Base-by-base conservation (phyloP, 169 alveolate genomes). In the Cryptosporidium andersoni region DNA sequence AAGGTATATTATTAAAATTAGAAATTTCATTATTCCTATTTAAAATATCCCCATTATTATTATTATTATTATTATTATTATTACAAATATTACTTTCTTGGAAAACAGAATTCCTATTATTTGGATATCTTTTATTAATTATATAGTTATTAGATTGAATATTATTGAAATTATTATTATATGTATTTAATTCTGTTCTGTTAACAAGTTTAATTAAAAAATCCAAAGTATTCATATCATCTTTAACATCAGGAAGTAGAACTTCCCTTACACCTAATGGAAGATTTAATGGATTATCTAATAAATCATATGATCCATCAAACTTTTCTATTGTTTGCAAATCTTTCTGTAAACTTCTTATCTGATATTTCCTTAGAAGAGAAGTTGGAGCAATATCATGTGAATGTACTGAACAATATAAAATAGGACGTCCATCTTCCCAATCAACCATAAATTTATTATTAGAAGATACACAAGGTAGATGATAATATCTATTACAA, bases 341-440 rank as follows among this genome's bases (percentile, higher is more conserved):
- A 66, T 68, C 55, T 12, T 36, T 74, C 42, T 74, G 55, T 58
- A 74, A 74, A 37, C 48, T 11, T 34, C 85, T 74, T 48, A 74
- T 12, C 40, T 74, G 85, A 36, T 74, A 74, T 48, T 45, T 74
- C 11, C 85, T 56, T 56, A 74, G 45, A 25, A 58, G 48, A 12
- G 60, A 37, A 16, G 85, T 74, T 47, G 85, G 85, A 74, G 85
- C 85, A 1, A 74, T 74, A 49, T 58, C 42, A 37, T 63, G 25
- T 16, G 85, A 34, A 60, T 74, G 85, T 11, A 58, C 85, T 42
- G 85, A 68, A 48, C 85, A 74, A 55, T 74, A 74, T 12, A 74
- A 60, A 45, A 74, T 12, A 7, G 85, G 85, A 5, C 36, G 39
- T 8, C 67, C 37, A 74, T 55, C 60, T 47, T 74, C 85, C 85